phyloP scores from a whole-genome alignment of 257 asterid genomes.

The Solanum neorickii region DNA sequence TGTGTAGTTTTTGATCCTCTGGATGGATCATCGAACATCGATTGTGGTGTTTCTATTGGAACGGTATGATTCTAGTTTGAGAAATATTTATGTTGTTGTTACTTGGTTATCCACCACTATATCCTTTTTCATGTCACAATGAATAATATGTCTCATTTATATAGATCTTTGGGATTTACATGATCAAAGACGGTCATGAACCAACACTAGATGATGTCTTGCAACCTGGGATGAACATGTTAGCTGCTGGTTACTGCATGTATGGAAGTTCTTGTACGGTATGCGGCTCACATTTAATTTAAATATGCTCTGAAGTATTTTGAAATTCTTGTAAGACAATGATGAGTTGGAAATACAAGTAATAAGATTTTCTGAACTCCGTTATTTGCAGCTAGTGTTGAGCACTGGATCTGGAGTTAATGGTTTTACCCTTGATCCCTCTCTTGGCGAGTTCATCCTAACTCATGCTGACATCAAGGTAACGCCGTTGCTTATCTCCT shows the following conservation, averaged over 20 bases:
- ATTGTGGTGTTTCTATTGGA: slow-evolving; percentile 97
- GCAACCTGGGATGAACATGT: slow-evolving; percentile 93
- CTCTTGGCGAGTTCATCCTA: slow-evolving; percentile 96
- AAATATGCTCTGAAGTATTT: neutral
- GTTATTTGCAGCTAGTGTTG: slow-evolving; percentile 51
- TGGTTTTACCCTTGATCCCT: slow-evolving; percentile 96
- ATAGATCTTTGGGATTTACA: slow-evolving; percentile 83
- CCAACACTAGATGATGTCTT: slow-evolving; percentile 74
- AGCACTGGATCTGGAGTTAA: slow-evolving; percentile 92
- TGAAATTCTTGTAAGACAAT: neutral
- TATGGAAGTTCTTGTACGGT: slow-evolving; percentile 98
- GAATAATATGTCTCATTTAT: neutral
- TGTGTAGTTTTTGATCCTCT: slow-evolving; percentile 94
- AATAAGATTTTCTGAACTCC: neutral
- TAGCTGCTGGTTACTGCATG: slow-evolving; percentile 98
- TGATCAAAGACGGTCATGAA: slow-evolving; percentile 42
- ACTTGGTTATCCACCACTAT: neutral
- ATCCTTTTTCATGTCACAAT: neutral
- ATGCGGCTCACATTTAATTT: neutral
- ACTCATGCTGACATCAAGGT: slow-evolving; percentile 96
- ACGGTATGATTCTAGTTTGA: slow-evolving; percentile 37
- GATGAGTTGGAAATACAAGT: neutral
- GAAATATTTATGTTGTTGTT: neutral
- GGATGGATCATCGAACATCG: slow-evolving; percentile 98
- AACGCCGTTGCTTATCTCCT: neutral